Base-by-base conservation (phyloP, 495 filamentous ascomycete species). In the Viridothelium virens region DNA sequence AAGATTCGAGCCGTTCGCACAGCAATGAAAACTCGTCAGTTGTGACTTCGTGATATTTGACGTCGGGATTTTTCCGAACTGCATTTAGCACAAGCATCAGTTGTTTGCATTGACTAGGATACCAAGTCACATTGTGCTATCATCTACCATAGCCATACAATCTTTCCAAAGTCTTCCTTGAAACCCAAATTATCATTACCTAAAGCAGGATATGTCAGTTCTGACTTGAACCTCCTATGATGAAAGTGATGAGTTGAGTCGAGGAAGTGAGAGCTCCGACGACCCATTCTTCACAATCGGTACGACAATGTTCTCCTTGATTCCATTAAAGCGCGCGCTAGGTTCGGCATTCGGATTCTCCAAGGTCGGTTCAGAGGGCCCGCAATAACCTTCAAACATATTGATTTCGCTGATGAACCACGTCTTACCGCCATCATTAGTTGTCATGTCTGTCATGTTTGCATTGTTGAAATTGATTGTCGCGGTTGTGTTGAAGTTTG, bases 351-450 rank as follows among this genome's bases (percentile, higher is more conserved):
- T 18, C 14, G 48, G 5, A 14, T 18, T 18, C 48, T 5, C 48
- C 25, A 18, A 5, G 48, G 5, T 18, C 25, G 25, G 25, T 25
- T 25, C 25, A 25, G 25, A 25, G 31, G 53, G 53, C 14, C 53
- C 53, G 14, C 53, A 59, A 31, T 36, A 36, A 33, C 11, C 14
- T 14, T 11, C 53, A 59, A n/a, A 11, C 11, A 59, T 11, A 36
- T 59, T 59, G 5, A 59, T 59, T 14, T 59, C 25, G 25, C 31
- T 31, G 18, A 59, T 59, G 31, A 59, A 36, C 53, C 53, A 59
- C 7, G 53, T 59, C 18, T 59, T 59, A 31, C 53, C 53, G 31
- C 53, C 53, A 14, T 59, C 53, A 5, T 34, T 7, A 36, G 53
- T 59, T 18, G 33, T 18, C 53, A 59, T 59, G 14, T 59, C 14